These are phyloP conservation scores for Hymenoscyphus scutula DNA, from an alignment of 2,329 filamentous ascomycete genomes.

Conservation along the genomic window DNA sequence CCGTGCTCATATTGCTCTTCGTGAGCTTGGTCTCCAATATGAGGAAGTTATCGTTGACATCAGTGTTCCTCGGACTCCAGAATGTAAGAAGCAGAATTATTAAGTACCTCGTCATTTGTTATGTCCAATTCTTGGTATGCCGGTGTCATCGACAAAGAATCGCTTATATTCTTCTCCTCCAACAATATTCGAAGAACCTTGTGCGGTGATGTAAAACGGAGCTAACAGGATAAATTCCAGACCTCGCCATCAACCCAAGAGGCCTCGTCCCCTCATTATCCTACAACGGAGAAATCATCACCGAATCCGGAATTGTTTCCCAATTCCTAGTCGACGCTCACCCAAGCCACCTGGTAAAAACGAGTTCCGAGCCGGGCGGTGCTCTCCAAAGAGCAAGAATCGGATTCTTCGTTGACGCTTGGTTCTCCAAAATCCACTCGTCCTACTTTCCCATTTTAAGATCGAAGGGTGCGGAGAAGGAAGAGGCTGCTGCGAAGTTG, in stretches of 20 bases:
- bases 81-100: background rate
- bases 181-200: background rate
- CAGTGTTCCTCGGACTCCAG: constrained; percentile 59
- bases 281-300: constrained; percentile 66
- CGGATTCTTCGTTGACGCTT: constrained; percentile 71
- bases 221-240: too few relatives aligned
- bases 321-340: constrained; percentile 69
- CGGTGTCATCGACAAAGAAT: background rate
- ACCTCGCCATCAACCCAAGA: constrained; percentile 74
- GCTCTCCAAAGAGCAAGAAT: constrained; percentile 65
- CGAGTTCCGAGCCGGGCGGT: constrained; percentile 48
- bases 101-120: background rate
- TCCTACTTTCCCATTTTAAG: constrained; percentile 46
- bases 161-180: background rate
- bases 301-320: constrained; percentile 70
- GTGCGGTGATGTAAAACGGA: too few relatives aligned
- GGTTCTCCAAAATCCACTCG: constrained; percentile 57
- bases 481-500: constrained; percentile 51
- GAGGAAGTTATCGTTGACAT: constrained; percentile 75
- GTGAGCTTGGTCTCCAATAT: constrained; percentile 63
- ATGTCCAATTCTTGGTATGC: background rate
- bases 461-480: constrained; percentile 45
- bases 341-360: constrained; percentile 64
- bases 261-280: constrained; percentile 72
- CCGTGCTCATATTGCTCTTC: constrained; percentile 69